A percentile compares a stretch with the other conserved stretches of the same genome.
These are phyloP conservation scores for Tulasnella calospora DNA, from an alignment of 768 basidiomycete species.

Conservation along the genomic window DNA sequence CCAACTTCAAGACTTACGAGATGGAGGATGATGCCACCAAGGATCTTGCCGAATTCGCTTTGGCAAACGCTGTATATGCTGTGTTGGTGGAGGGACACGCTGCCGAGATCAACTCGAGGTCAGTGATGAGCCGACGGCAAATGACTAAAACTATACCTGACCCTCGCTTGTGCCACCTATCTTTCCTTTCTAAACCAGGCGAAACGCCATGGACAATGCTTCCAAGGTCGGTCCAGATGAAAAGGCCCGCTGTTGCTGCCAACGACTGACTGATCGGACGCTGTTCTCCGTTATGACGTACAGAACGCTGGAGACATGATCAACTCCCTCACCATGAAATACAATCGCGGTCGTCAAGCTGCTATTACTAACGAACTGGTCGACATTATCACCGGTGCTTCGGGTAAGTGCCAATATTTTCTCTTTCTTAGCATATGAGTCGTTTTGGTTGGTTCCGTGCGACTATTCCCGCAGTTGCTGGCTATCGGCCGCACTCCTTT, in stretches of 20 bases:
- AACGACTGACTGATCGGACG: neutral
- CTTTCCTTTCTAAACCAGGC: constrained; percentile 47
- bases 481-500: neutral
- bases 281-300: neutral
- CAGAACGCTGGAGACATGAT: constrained; percentile 94
- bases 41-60: constrained; percentile 89
- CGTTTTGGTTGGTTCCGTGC: neutral
- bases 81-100: constrained; percentile 93
- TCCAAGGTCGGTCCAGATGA: constrained; percentile 51
- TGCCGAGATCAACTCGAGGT: constrained; percentile 90
- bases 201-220: constrained; percentile 99
- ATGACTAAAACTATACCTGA: neutral
- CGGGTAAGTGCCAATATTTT: constrained; percentile 12
- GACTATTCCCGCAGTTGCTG: neutral
- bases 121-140: constrained; percentile 32
- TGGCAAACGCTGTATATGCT: constrained; percentile 94
- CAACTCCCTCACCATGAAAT: constrained; percentile 77
- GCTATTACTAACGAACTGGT: constrained; percentile 95
- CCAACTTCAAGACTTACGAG: constrained; percentile 92
- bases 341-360: constrained; percentile 98
- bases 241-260: neutral
- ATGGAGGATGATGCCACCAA: constrained; percentile 94
- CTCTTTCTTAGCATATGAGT: neutral
- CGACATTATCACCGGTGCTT: constrained; percentile 80
- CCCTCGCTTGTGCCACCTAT: neutral